Evolutionary conservation across 2,329 filamentous ascomycete species (phyloP), one percentile per base, ranked within the genome.

Genomic region (Plenodomus lindquistii): DNA sequence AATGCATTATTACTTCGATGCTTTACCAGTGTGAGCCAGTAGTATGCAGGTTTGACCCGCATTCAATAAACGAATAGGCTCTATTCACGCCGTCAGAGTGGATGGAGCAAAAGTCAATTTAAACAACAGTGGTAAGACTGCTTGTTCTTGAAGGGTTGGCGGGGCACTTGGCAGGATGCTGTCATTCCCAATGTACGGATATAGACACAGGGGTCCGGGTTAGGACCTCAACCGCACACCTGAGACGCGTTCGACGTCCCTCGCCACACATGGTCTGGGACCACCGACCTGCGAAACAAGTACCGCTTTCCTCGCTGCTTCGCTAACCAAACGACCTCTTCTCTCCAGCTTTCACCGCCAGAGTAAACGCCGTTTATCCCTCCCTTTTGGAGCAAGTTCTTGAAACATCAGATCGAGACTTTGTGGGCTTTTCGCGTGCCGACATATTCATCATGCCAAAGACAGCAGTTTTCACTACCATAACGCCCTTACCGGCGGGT

Each of bases 401-500:
- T 42, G 49, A 55, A 46, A 57, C 46, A 40, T 43, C 40, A 15
- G 29, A 34, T 37, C 31, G 27, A 38, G 46, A 34, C 21, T 36
- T 17, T 24, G 10, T 35, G 21, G 44, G n/a, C 43, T 9, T 40
- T 15, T 24, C 31, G 22, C 9, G n/a, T 43, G 36, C 3, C 40
- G 36, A 47, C 22, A 42, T 22, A 29, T 34, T 36, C 67, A 75
- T 58, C 45, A 89, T 91, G 86, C 84, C 84, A 40, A 89, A 85
- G 73, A 81, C 85, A 55, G 84, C 81, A 15, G 78, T 84, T 24
- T 91, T 92, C 75, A 94, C 89, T 34, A 88, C 84, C 38, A 84
- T 92, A 60, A 94, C 89, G 21, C 87, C 90, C 16, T 80, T 96
- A 24, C 91, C 91, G 8, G 60, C 81, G 2, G 77, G 79, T 59